A percentile compares a stretch with the other conserved stretches of the same genome.
Evolutionary conservation across 2,329 filamentous ascomycete species (phyloP).

Genomic region (Aspergillus bombycis): DNA sequence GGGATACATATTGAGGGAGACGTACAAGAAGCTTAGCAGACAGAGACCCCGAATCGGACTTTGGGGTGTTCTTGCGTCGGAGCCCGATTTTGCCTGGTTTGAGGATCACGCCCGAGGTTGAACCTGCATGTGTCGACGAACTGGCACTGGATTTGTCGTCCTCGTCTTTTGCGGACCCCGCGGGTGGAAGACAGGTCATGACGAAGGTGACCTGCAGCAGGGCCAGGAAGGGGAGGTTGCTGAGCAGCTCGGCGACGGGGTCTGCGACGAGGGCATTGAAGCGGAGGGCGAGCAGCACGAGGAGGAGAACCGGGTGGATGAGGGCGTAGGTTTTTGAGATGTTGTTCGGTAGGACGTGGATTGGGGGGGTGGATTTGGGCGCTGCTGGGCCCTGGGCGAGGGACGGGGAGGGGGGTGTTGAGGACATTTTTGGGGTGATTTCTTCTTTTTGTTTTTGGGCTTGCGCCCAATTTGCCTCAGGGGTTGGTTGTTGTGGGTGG

Average conservation of each 20-base stretch:
- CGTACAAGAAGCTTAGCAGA: conserved; percentile 32
- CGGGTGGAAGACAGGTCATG: conserved; percentile 61
- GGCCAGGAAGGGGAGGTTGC: conserved; percentile 64
- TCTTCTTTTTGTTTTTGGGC: neutral
- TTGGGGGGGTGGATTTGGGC: conserved; percentile 41
- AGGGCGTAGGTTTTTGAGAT: conserved; percentile 62
- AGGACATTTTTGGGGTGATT: conserved; percentile 12
- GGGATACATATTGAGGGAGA: neutral
- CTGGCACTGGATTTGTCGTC: neutral
- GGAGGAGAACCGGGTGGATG: conserved; percentile 68
- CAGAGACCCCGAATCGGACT: neutral
- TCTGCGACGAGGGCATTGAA: conserved; percentile 71
- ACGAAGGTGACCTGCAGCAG: conserved; percentile 65
- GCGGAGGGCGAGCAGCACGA: conserved; percentile 64
- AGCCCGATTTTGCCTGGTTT: conserved; percentile 24
- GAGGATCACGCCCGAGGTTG: neutral
- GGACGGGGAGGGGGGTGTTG: conserved; percentile 15
- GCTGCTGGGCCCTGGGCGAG: conserved; percentile 16
- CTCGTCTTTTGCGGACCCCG: conserved; percentile 37
- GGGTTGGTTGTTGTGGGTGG: conserved; percentile 1
- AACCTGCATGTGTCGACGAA: no score
- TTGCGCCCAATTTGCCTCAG: neutral
- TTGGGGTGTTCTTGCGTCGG: conserved; percentile 18
- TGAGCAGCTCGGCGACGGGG: conserved; percentile 66
- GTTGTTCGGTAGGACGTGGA: conserved; percentile 52